phyloP scores from a whole-genome alignment of 305 asterid genomes.

The Fraxinus sp. region DNA sequence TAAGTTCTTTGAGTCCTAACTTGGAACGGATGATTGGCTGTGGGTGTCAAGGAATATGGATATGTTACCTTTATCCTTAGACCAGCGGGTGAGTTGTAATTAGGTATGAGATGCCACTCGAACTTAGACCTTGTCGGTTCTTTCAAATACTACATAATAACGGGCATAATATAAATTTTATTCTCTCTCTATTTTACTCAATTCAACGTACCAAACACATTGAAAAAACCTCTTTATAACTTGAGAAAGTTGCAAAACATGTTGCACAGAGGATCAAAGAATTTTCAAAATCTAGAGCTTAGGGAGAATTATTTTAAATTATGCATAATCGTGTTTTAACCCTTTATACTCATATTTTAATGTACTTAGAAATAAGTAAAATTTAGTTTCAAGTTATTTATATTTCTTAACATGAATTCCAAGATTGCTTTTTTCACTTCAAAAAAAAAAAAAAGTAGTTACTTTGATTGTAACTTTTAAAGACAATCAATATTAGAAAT shows the following conservation, averaged over 20 bases:
- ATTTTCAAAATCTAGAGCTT: constrained; percentile 34
- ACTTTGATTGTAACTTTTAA: not conserved
- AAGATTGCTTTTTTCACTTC: not conserved
- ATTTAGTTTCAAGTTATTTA: not conserved
- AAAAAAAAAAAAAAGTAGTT: not conserved
- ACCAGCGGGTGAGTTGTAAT: not conserved
- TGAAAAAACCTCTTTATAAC: not conserved
- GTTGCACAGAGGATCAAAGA: constrained; percentile 25
- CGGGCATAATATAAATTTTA: not conserved
- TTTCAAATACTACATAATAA: not conserved
- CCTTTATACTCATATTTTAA: not conserved
- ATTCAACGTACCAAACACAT: not conserved
- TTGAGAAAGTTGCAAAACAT: constrained; percentile 7
- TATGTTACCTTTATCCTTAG: not conserved
- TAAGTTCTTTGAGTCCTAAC: not conserved
- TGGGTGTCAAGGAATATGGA: not conserved
- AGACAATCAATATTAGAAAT: not conserved
- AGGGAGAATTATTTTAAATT: constrained; percentile 11
- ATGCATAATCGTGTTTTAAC: not conserved
- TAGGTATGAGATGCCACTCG: not conserved
- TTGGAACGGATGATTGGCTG: not conserved
- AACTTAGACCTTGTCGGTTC: not conserved
- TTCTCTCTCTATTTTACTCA: not conserved
- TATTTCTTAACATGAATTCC: not conserved
- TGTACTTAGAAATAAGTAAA: not conserved